Evolutionary conservation across 1,284 basidiomycete genomes (phyloP), one percentile per base, ranked within the genome.

Genomic region (Ganoderma meredithae): DNA sequence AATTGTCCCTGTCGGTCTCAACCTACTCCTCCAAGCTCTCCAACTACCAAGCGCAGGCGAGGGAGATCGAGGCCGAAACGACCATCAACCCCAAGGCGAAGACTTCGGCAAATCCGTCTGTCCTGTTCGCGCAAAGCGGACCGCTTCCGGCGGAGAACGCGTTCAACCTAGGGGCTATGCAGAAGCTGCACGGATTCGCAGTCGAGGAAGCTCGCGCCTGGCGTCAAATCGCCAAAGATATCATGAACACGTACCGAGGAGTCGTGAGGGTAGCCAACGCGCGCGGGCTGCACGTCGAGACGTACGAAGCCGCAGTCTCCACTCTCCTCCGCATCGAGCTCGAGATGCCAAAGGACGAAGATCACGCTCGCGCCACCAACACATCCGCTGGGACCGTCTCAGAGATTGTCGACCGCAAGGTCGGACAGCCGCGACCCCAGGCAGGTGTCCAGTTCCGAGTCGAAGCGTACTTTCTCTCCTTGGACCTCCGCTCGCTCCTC

Each of bases 371-470:
- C 19, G 81, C 80, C 0, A 81, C 83, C 0, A 74, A 79, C 5
- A 69, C 78, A 25, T 85, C 84, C 0, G 76, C 82, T 47, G 82
- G 84, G 53, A 72, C 81, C 64, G 86, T 87, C 0, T 79, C 88
- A 77, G 76, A 77, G 1, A 78, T 82, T 63, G 87, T 86, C 12
- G 82, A 79, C 63, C 77, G 80, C 69, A 81, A 83, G 60, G 78
- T 87, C n/a, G 88, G 88, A 1, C 84, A 86, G 65, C 83, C 85
- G 0, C 84, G 82, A 17, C 89, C 88, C 8, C 81, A 81, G 19
- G 86, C 86, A 0, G 87, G 89, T 75, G 81, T 81, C 36, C 82
- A 85, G 22, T 88, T 84, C 77, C 75, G 82, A 43, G 81, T 88
- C 17, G 88, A 89, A 70, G 87, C 86, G 0, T 83, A 87, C 71